phyloP scores from a whole-genome alignment of 768 basidiomycete species.

The Amylocystis lapponica region DNA sequence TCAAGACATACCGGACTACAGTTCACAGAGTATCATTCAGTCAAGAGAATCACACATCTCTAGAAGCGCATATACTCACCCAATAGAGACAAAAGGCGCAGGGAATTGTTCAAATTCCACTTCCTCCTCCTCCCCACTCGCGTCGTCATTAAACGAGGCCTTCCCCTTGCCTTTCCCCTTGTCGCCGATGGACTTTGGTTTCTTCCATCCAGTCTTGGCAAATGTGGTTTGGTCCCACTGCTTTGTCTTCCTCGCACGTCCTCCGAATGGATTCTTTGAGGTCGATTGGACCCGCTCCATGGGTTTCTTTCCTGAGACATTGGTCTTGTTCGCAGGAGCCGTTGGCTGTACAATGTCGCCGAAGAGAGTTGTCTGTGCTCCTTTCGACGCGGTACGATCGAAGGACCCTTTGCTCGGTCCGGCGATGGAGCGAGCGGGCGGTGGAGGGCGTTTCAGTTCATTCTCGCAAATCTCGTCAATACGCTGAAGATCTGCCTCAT shows the following conservation, averaged over 20 bases:
- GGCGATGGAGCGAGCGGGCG: constrained; percentile 30
- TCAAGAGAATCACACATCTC: not conserved
- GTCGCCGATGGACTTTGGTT: constrained; percentile 41
- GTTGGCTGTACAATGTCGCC: constrained; percentile 46
- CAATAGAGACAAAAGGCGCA: constrained; percentile 45
- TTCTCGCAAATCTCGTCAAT: constrained; percentile 47
- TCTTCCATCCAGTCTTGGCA: constrained; percentile 71
- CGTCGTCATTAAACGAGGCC: constrained; percentile 35
- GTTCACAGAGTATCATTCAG: not conserved
- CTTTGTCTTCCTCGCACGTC: constrained; percentile 51
- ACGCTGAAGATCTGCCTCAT: constrained; percentile 47
- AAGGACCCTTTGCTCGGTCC: constrained; percentile 25
- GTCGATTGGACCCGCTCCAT: constrained; percentile 39
- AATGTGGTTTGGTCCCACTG: constrained; percentile 90
- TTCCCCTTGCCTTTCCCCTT: constrained; percentile 43
- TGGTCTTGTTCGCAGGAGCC: constrained; percentile 26
- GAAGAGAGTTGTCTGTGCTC: constrained; percentile 58
- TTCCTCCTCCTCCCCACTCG: constrained; percentile 50
- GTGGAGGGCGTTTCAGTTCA: constrained; percentile 38
- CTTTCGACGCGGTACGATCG: constrained; percentile 24
- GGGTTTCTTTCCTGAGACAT: constrained; percentile 24
- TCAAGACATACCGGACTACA: constrained; percentile 7
- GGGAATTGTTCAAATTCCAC: constrained; percentile 83
- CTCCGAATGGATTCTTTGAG: constrained; percentile 14
- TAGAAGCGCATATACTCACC: constrained; percentile 14